Evolutionary conservation across 2,329 filamentous ascomycete genomes (phyloP), one percentile per base, ranked within the genome.

Genomic region (Alternaria triticina): DNA sequence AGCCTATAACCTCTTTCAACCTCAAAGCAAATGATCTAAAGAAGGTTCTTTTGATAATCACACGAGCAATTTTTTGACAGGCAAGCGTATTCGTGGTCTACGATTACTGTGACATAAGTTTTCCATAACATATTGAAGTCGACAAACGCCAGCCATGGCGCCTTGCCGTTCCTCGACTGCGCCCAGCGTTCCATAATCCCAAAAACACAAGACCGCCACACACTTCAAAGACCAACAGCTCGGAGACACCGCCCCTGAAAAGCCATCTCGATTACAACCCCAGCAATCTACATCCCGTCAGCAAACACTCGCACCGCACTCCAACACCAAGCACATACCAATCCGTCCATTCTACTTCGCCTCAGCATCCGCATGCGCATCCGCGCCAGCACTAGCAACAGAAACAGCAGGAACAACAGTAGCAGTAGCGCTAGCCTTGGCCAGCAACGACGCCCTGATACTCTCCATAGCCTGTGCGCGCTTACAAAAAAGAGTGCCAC

Each of bases 401-500:
- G 28, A 11, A 51, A 5, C 5, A 23, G 20, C n/a, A 51, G 27
- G 47, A 13, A 30, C 15, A 30, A 13, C 17, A 13, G 9, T 33
- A 51, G 47, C 27, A 13, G 17, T 30, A 12, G 11, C 17, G 27
- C 20, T 33, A 17, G 20, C 49, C 9, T 15, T 13, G 2, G 49
- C 49, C n/a, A 51, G 49, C 12, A 51, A 10, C 17, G 49, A 51
- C 13, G 51, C 17, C 23, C 27, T 40, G 25, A 30, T 17, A 11
- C 3, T 11, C 15, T 22, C 9, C n/a, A 40, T 17, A 10, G 52
- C 30, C 10, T 40, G 25, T 12, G 13, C 22, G 27, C 62, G 62
- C 12, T 12, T 44, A 46, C 62, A 62, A n/a, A 65, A 65, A 1
- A 45, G 62, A 9, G 62, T 45, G 12, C 62, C 62, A 30, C 59